Percentiles rank a stretch among this genome's conserved stretches.
These are phyloP conservation scores for Isatis lusitanica DNA, from an alignment of 441 rosid genomes.

Conservation along the genomic window DNA sequence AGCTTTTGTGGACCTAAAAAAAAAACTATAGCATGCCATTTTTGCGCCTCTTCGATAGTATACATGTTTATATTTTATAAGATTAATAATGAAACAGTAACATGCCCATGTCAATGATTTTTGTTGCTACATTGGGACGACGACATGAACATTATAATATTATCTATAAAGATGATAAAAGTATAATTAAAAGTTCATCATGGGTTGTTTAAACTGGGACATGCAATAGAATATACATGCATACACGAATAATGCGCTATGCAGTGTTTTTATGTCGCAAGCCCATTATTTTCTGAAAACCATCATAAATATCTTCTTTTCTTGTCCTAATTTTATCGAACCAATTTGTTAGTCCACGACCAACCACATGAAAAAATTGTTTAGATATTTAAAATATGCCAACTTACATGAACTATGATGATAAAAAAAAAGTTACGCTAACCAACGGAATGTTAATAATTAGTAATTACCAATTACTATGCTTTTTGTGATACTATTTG, in stretches of 20 bases:
- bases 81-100: constrained; percentile 16
- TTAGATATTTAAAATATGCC: constrained; percentile 4
- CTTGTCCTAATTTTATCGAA: constrained; percentile 16
- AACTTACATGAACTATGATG: constrained; percentile 31
- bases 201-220: constrained; percentile 8
- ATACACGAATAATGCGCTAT: constrained; percentile 10
- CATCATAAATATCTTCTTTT: constrained; percentile 10
- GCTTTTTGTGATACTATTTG: neutral
- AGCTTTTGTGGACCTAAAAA: neutral
- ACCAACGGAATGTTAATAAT: constrained; percentile 18
- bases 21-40: neutral
- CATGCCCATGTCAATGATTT: constrained; percentile 25
- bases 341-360: constrained; percentile 25
- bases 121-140: constrained; percentile 14
- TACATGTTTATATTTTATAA: neutral
- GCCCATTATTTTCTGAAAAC: neutral
- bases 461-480: constrained; percentile 1
- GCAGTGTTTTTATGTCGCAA: constrained; percentile 8
- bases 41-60: constrained; percentile 7
- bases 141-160: constrained; percentile 16
- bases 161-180: neutral
- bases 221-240: constrained; percentile 16
- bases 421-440: neutral
- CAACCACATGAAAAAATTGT: constrained; percentile 17
- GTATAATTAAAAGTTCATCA: constrained; percentile 12